A percentile compares a stretch with the other conserved stretches of the same genome.
phyloP scores from a whole-genome alignment of 2,329 filamentous ascomycete genomes.

The Aspergillus sp. region DNA sequence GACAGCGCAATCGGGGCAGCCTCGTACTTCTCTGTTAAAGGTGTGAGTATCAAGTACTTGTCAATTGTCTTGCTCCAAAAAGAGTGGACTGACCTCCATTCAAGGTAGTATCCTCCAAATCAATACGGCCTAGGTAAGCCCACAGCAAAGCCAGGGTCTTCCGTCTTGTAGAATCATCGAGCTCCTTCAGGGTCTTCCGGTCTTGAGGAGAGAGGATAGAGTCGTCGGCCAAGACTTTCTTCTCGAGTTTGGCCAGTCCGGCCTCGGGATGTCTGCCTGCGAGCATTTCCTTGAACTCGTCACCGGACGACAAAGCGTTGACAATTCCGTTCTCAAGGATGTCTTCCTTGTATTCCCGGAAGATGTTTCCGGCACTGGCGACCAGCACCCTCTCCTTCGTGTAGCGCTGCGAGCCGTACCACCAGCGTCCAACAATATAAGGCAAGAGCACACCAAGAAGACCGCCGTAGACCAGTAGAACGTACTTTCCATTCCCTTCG shows the following conservation, averaged over 20 bases:
- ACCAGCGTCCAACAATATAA: slow-evolving; percentile 94
- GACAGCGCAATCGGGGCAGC: slow-evolving; percentile 81
- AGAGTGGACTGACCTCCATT: slow-evolving; percentile 55
- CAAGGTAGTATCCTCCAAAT: slow-evolving; percentile 73
- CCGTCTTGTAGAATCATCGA: slow-evolving; percentile 75
- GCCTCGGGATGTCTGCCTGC: slow-evolving; percentile 75
- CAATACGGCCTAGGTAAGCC: slow-evolving; percentile 88
- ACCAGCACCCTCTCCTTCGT: slow-evolving; percentile 93
- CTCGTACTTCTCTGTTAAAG: slow-evolving; percentile 69
- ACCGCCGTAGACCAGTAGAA: slow-evolving; percentile 82
- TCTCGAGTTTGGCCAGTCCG: slow-evolving; percentile 79
- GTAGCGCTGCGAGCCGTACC: slow-evolving; percentile 91
- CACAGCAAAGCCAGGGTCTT: slow-evolving; percentile 89
- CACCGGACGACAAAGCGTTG: slow-evolving; percentile 75
- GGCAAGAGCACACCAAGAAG: slow-evolving; percentile 87
- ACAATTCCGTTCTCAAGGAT: slow-evolving; percentile 79
- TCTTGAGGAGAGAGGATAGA: slow-evolving; percentile 68
- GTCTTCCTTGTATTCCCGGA: slow-evolving; percentile 85
- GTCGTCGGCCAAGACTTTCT: slow-evolving; percentile 67
- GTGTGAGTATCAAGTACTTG: slow-evolving; percentile 15
- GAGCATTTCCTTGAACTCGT: slow-evolving; percentile 77
- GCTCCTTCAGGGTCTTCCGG: slow-evolving; percentile 69
- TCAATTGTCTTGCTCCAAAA: neutral
- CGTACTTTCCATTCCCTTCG: slow-evolving; percentile 93
- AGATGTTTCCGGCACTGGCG: slow-evolving; percentile 90